Evolutionary conservation across 805 yeast species (phyloP).

Genomic region (Grigorovia transvaalensis): DNA sequence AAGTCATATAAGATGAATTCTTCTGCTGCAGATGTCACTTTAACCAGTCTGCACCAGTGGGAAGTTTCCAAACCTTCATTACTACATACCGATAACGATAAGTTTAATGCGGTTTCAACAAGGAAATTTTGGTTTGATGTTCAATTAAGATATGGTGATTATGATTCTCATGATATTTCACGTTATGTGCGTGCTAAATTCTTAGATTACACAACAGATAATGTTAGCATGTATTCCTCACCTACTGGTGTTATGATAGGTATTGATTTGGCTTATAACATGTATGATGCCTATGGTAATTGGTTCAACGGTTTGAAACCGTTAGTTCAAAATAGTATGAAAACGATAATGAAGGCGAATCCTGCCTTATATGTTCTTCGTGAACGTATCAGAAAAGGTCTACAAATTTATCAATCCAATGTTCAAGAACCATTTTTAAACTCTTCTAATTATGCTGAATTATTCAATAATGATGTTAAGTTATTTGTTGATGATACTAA

Average conservation of each 20-base stretch:
- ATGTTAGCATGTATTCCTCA: slow-evolving; percentile 76
- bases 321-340: slow-evolving; percentile 82
- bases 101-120: slow-evolving; percentile 43
- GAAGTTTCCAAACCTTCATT: slow-evolving; percentile 72
- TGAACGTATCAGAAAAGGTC: slow-evolving; percentile 87
- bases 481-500: slow-evolving; percentile 88
- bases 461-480: slow-evolving; percentile 75
- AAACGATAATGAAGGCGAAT: slow-evolving; percentile 86
- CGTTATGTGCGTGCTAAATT: slow-evolving; percentile 89
- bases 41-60: slow-evolving; percentile 73
- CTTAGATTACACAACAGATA: slow-evolving; percentile 86
- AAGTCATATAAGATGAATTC: slow-evolving; percentile 96
- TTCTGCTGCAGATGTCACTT: slow-evolving; percentile 81
- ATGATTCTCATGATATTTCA: slow-evolving; percentile 93
- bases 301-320: slow-evolving; percentile 96
- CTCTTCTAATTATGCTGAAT: slow-evolving; percentile 81
- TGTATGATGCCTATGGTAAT: slow-evolving; percentile 93
- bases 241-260: slow-evolving; percentile 89
- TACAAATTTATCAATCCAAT: slow-evolving; percentile 87
- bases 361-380: slow-evolving; percentile 87
- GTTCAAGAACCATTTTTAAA: slow-evolving; percentile 87
- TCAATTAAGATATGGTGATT: slow-evolving; percentile 92
- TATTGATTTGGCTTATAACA: slow-evolving; percentile 87
- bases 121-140: slow-evolving; percentile 90
- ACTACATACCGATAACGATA: slow-evolving; percentile 60